These are phyloP conservation scores for Exophiala dermatitidis DNA, from an alignment of 2,329 filamentous ascomycete species.

Conservation along the genomic window DNA sequence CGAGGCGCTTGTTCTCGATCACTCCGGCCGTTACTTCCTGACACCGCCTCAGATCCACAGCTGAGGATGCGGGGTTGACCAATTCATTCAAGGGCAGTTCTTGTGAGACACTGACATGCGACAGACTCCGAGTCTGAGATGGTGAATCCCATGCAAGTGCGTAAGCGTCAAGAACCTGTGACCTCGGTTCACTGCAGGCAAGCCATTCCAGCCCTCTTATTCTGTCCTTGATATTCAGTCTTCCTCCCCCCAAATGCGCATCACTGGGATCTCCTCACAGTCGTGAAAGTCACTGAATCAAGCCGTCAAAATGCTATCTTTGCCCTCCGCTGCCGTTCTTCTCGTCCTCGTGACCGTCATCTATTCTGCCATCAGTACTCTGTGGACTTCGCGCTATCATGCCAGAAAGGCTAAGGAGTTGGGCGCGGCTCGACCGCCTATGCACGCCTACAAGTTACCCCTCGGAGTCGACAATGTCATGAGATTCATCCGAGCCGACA, in stretches of 20 bases:
- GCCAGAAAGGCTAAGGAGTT: neutral
- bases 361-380: neutral
- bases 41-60: too few relatives aligned
- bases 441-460: neutral
- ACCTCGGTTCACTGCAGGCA: too few relatives aligned
- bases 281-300: neutral
- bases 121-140: too few relatives aligned
- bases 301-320: neutral
- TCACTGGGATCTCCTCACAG: neutral
- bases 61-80: too few relatives aligned
- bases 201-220: too few relatives aligned
- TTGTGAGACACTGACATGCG: too few relatives aligned
- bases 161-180: too few relatives aligned
- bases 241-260: neutral
- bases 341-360: neutral
- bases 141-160: too few relatives aligned
- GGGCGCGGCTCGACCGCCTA: neutral
- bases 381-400: neutral
- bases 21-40: too few relatives aligned
- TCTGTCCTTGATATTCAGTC: neutral
- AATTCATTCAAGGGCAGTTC: too few relatives aligned
- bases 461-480: neutral
- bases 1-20: too few relatives aligned
- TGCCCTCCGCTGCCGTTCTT: neutral
- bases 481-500: neutral